Evolutionary conservation across 176 grass and related monocot species (phyloP), one percentile per base, ranked within the genome.

Genomic region (Cocos nucifera): DNA sequence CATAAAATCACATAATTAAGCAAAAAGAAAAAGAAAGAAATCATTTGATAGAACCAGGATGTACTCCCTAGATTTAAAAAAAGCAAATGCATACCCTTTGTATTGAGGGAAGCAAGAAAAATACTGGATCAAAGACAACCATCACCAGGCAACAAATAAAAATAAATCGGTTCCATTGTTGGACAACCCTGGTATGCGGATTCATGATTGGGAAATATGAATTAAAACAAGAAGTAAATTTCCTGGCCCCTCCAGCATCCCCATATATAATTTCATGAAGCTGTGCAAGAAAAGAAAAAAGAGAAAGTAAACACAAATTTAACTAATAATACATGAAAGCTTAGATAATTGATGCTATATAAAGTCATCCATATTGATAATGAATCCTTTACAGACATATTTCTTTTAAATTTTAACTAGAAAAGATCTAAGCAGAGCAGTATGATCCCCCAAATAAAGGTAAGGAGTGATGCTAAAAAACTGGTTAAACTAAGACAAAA

Each of bases 81-180:
- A 56, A 56, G 53, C 26, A 35, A 55, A 59, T 28, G 1, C 39
- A 62, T 81, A 96, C 86, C 83, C 87, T 21, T 14, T 78, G 17
- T 12, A 87, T 69, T 32, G 80, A 85, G 55, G 87, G 60, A 17
- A 87, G 69, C 66, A 90, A 90, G 80, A 96, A 90, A 56, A 96
- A 96, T 9, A 96, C 52, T 19, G 91, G 91, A 54, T 96, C 86
- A 3, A 96, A 87, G 61, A 96, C 90, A 72, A 96, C 90, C 48
- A 86, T 65, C 53, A 90, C 64, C 50, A 96, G 61, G 75, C 86
- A 96, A 56, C 86, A 96, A 74, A 96, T 96, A 50, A 87, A 78
- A 50, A 96, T 90, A 74, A 96, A 87, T 58, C 87, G 66, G 75
- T 96, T 96, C 91, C 86, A 96, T 30, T 69, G 83, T 44, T 87